Conservation (phyloP, 129 eudicot genomes). For the Mikania micrantha region DNA sequence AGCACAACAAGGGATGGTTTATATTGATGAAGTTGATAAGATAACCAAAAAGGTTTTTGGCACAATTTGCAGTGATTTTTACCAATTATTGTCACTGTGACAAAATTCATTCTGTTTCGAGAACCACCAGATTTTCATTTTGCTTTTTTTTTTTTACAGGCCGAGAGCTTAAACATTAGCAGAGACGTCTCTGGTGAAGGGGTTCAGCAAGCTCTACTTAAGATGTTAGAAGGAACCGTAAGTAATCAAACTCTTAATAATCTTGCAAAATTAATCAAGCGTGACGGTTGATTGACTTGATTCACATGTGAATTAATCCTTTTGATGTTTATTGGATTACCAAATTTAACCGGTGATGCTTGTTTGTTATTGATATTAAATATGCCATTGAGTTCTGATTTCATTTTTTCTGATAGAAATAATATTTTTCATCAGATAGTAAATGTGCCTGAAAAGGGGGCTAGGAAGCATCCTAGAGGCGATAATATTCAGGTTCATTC, state of each 20-base stretch:
- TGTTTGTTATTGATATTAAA: not conserved
- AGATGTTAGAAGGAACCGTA: conserved; percentile 99
- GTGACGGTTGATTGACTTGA: not conserved
- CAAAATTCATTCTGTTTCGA: not conserved
- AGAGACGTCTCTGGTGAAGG: conserved; percentile 99
- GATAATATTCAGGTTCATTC: conserved; percentile 69
- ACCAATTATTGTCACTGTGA: not conserved
- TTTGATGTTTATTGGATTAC: not conserved
- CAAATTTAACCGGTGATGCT: not conserved
- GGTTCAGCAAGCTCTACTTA: conserved; percentile 93
- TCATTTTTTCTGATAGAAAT: not conserved
- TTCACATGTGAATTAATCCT: not conserved
- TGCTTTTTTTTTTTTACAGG: conserved; percentile 33
- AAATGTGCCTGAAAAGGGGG: conserved; percentile 89
- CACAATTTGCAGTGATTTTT: not conserved
- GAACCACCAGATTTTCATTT: conserved; percentile 1
- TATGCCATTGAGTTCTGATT: conserved; percentile 1
- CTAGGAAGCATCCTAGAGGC: conserved; percentile 92
- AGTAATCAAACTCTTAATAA: conserved; percentile 26
- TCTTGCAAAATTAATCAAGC: not conserved
- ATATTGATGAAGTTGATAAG: conserved; percentile 98
- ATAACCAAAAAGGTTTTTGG: conserved; percentile 72
- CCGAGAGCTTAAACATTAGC: conserved; percentile 79
- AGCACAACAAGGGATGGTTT: conserved; percentile 95
- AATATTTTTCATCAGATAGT: conserved; percentile 55